Base-by-base conservation (phyloP, 345 rosid genomes). In the Moricandia arvensis region DNA sequence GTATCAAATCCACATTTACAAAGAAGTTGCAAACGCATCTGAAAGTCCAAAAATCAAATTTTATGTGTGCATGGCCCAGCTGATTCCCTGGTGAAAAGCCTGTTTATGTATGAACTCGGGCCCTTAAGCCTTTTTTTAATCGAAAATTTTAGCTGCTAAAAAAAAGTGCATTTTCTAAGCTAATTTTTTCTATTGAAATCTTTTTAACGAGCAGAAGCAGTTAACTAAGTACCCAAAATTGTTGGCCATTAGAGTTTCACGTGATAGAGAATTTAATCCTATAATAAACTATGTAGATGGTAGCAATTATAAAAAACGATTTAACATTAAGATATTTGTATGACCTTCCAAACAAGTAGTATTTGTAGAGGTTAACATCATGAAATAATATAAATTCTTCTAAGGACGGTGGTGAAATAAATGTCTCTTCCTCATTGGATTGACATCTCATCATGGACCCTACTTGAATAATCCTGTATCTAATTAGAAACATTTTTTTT, bases 371-470 rank as follows among this genome's bases (percentile, higher is more conserved):
- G 61, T 47, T 59, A 47, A 24, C 51, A 67, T 59, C 61, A 67
- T 49, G 35, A 61, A 61, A 68, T 53, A 21, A 17, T 61, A 21
- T 21, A 21, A 21, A 21, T 69, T 69, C 69, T 37, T 27, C 59
- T 57, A 10, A 33, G 73, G 73, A 61, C 74, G 69, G 75, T 76
- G 63, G 69, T 17, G 47, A 62, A 37, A 53, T 62, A 69, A 53
- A 54, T 69, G 74, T 69, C 58, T 61, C 49, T 38, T 37, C 58
- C 64, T 53, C 9, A 30, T 76, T 76, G 79, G 69, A 69, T 18
- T 8, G 49, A 49, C 58, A 62, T 76, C 70, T 68, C 15, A 53
- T 76, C 69, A 61, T 68, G 75, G 74, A 68, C 79, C 74, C 43
- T 68, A 29, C 63, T 53, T 69, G 2, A 54, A 37, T 21, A 34